These are phyloP conservation scores for Sparassis latifolia DNA, from an alignment of 1,284 basidiomycete genomes.

Conservation along the genomic window DNA sequence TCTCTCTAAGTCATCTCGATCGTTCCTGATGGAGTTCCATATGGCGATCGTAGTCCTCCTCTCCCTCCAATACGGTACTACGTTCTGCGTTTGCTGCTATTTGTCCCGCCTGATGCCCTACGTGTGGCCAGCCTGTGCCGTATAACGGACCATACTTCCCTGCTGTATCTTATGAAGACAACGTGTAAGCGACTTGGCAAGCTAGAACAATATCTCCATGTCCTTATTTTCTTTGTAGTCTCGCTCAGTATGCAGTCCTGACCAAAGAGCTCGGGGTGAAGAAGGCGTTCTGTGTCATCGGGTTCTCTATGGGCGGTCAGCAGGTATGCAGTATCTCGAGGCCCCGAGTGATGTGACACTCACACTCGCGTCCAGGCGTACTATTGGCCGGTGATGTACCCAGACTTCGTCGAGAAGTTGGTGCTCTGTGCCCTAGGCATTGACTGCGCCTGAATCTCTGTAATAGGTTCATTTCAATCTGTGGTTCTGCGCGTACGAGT, in stretches of 20 bases:
- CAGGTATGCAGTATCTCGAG: conserved; percentile 29
- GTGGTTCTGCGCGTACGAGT: conserved; percentile 56
- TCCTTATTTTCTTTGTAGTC: conserved; percentile 25
- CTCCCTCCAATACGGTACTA: conserved; percentile 52
- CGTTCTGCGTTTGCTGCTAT: not conserved
- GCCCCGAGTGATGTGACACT: not conserved
- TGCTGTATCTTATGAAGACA: conserved; percentile 44
- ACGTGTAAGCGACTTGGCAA: conserved; percentile 36
- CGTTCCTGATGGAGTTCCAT: not conserved
- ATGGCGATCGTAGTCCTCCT: conserved; percentile 38
- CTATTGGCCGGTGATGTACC: conserved; percentile 55
- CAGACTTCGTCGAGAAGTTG: conserved; percentile 48
- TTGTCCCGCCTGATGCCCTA: not conserved
- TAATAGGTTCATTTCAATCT: conserved; percentile 41
- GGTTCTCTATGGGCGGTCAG: conserved; percentile 61
- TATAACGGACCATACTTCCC: conserved; percentile 39
- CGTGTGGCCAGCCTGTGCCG: conserved; percentile 26
- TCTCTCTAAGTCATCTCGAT: no score
- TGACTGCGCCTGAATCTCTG: not conserved
- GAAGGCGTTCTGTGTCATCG: conserved; percentile 44
- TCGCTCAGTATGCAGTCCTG: conserved; percentile 49
- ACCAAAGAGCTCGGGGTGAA: conserved; percentile 41
- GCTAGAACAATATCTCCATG: not conserved
- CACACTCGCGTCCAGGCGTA: conserved; percentile 38
- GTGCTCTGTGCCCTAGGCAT: not conserved